Evolutionary conservation across 192 early-diverging fungal species (phyloP).

Genomic region (Coemansia sp.): DNA sequence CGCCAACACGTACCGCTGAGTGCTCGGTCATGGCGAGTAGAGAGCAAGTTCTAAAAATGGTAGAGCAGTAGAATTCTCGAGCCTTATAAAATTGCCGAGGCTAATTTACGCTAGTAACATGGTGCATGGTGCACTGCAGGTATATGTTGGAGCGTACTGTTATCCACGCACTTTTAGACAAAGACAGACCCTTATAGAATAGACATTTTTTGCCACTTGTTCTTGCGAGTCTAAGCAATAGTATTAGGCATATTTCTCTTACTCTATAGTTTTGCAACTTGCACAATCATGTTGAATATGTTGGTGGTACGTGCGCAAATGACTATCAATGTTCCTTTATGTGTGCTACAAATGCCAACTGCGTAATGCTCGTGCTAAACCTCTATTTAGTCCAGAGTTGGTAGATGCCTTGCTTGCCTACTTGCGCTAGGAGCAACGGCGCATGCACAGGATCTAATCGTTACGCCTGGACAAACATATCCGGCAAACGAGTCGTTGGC

Average conservation of each 20-base stretch:
- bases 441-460: conserved; percentile 37
- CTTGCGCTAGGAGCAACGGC: background rate
- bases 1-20: background rate
- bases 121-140: background rate
- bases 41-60: background rate
- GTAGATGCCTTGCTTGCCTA: background rate
- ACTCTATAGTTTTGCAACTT: background rate
- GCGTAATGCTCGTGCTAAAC: background rate
- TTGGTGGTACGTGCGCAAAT: background rate
- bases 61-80: background rate
- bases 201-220: background rate
- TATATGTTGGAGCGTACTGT: conserved; percentile 1
- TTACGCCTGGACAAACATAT: conserved; percentile 48
- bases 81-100: conserved; percentile 5
- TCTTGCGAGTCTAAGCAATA: background rate
- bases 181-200: background rate
- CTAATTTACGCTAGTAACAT: conserved; percentile 13
- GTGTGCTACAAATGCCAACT: background rate
- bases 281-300: background rate
- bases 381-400: background rate
- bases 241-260: background rate
- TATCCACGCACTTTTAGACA: background rate
- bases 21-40: background rate
- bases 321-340: background rate
- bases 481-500: conserved; percentile 34